Conservation (phyloP, 495 filamentous ascomycete genomes). For the Penicillium manginii region DNA sequence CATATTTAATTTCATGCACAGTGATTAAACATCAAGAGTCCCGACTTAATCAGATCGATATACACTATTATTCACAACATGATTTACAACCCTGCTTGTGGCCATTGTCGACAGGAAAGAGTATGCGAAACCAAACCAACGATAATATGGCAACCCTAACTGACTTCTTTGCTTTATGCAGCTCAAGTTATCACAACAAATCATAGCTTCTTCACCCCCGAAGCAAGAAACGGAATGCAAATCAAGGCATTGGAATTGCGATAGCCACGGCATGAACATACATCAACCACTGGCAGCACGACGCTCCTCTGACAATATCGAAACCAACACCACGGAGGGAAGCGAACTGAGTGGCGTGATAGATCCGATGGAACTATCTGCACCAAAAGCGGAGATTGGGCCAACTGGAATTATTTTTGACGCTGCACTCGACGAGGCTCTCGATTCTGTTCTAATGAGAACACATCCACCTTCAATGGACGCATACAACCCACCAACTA, state of each 20-base stretch:
- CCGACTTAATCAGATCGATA: neutral
- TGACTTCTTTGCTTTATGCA: neutral
- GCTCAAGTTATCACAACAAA: neutral
- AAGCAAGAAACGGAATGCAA: neutral
- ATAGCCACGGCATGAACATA: neutral
- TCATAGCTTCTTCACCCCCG: neutral
- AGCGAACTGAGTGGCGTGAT: neutral
- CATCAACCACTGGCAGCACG: neutral
- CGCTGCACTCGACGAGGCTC: neutral
- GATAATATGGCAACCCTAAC: neutral
- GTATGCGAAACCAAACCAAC: neutral
- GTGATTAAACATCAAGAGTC: no score
- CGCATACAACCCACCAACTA: neutral
- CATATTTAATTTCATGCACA: no score
- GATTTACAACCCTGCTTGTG: slow-evolving; percentile 10
- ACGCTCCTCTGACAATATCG: neutral
- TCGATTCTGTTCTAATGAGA: neutral
- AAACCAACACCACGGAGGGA: neutral
- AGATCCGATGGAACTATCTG: neutral
- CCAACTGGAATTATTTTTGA: neutral
- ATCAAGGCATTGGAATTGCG: neutral
- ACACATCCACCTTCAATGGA: neutral
- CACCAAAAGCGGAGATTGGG: neutral
- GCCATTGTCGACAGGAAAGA: slow-evolving; percentile 3
- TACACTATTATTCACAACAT: slow-evolving; percentile 1